Base-by-base conservation (phyloP, 1,284 basidiomycete species). In the Ustilago bromivora region DNA sequence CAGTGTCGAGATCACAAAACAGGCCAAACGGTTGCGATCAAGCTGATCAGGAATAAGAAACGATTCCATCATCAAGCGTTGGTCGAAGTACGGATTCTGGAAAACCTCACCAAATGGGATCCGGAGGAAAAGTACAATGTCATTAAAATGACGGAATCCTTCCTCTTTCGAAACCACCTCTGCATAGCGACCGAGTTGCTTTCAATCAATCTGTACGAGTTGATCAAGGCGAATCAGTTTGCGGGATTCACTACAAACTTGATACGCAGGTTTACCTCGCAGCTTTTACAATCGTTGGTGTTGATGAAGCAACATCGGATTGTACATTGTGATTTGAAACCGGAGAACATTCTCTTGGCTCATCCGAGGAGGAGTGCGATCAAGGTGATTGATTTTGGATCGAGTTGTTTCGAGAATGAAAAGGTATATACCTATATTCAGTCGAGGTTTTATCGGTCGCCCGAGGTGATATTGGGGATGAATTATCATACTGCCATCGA, bases 31-130 rank as follows among this genome's bases (percentile, higher is more conserved):
- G 94, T 98, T 17, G 97, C 97, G 7, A 92, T 99, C 89, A 99
- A 99, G 89, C 97, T 99, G 80, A 99, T 99, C 81, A 91, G 97
- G 43, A 99, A 99, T 89, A 99, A 98, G 90, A 98, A 98, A 88
- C 90, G 97, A 52, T 99, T 99, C 89, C 96, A 99, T 86, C 94
- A 98, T 82, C 97, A 99, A 87, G 97, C 97, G 4, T 88, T 99
- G 40, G 96, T 99, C 23, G 97, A 99, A 88, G 97, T 99, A 87
- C 98, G 98, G 88, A 98, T 99, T 72, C 88, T 99, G 70, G 94
- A 98, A 84, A 98, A 94, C 85, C 89, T 99, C 81, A 91, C 93
- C 55, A 95, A 96, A 92, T 98, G 96, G 96, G 97, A 99, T 85
- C 90, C 93, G 2, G 95, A 99, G 66, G 96, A 98, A 88, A 95